Conservation (phyloP, 306 rosid species). For the Fragaria nilgerrensis region DNA sequence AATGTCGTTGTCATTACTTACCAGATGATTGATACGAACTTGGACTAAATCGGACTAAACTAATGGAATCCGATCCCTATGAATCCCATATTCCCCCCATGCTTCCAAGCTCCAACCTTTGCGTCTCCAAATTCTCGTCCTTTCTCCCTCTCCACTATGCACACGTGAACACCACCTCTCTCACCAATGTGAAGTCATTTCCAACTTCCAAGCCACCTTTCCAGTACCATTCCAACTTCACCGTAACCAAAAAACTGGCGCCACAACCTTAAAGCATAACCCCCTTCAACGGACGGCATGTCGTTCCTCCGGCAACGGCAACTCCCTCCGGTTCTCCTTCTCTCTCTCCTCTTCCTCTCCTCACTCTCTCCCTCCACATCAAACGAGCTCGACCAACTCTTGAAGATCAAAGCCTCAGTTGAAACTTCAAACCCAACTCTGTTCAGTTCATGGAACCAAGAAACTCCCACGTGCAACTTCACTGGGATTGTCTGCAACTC, state of each 20-base stretch:
- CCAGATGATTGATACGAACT: neutral
- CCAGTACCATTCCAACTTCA: neutral
- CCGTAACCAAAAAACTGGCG: slow-evolving; percentile 3
- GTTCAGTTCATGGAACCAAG: slow-evolving; percentile 54
- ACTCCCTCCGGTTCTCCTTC: slow-evolving; percentile 24
- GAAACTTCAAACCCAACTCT: slow-evolving; percentile 32
- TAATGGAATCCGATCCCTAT: neutral
- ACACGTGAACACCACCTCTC: neutral
- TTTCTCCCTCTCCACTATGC: neutral
- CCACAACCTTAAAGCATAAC: neutral
- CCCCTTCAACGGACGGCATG: slow-evolving; percentile 32
- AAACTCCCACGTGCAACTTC: slow-evolving; percentile 46
- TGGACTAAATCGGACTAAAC: neutral
- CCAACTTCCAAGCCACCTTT: neutral
- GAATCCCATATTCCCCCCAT: neutral
- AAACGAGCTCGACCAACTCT: slow-evolving; percentile 48
- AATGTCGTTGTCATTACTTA: neutral
- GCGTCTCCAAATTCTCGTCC: neutral
- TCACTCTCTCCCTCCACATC: slow-evolving; percentile 29
- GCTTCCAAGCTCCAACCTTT: neutral
- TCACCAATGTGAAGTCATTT: too few relatives aligned
- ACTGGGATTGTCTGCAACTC: slow-evolving; percentile 54
- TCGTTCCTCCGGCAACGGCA: slow-evolving; percentile 24
- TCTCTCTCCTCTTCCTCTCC: slow-evolving; percentile 36
- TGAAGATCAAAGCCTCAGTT: slow-evolving; percentile 45